phyloP scores from a whole-genome alignment of 805 yeast species.

The Torulaspora gathmanii region DNA sequence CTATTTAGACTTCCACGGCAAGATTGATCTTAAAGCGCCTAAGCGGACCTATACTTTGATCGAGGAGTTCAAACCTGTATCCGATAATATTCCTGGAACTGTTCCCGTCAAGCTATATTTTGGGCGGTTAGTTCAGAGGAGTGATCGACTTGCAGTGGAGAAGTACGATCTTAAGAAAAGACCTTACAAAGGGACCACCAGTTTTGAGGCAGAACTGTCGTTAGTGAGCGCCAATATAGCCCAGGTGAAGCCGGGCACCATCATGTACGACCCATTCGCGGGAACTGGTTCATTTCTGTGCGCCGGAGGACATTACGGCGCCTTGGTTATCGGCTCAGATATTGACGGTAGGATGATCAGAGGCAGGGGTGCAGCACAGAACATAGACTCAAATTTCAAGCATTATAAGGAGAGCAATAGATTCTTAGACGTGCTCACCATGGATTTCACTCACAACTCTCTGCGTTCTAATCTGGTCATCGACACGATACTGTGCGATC shows the following conservation, averaged over 20 bases:
- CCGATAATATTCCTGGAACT: conserved; percentile 40
- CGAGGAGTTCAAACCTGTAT: conserved; percentile 62
- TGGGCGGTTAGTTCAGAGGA: conserved; percentile 62
- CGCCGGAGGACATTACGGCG: conserved; percentile 83
- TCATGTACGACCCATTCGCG: conserved; percentile 90
- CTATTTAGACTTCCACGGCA: conserved; percentile 70
- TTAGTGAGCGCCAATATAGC: conserved; percentile 84
- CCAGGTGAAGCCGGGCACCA: conserved; percentile 57
- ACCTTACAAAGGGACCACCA: conserved; percentile 89
- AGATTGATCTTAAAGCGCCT: conserved; percentile 72
- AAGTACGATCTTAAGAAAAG: conserved; percentile 75
- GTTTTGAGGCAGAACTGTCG: conserved; percentile 91
- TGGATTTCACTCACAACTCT: conserved; percentile 94
- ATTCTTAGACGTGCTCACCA: conserved; percentile 72
- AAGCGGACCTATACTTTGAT: conserved; percentile 64
- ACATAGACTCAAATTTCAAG: conserved; percentile 60
- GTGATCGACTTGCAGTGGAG: conserved; percentile 67
- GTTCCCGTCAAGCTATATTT: conserved; percentile 60
- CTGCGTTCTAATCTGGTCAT: conserved; percentile 56
- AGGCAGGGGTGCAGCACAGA: conserved; percentile 49
- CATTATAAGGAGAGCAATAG: conserved; percentile 58
- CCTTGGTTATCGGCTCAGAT: conserved; percentile 78
- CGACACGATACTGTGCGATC: conserved; percentile 89
- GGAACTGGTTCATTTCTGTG: conserved; percentile 95
- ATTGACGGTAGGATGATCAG: conserved; percentile 77